These are phyloP conservation scores for Mycena sanguinolenta DNA, from an alignment of 768 basidiomycete genomes.

Conservation along the genomic window DNA sequence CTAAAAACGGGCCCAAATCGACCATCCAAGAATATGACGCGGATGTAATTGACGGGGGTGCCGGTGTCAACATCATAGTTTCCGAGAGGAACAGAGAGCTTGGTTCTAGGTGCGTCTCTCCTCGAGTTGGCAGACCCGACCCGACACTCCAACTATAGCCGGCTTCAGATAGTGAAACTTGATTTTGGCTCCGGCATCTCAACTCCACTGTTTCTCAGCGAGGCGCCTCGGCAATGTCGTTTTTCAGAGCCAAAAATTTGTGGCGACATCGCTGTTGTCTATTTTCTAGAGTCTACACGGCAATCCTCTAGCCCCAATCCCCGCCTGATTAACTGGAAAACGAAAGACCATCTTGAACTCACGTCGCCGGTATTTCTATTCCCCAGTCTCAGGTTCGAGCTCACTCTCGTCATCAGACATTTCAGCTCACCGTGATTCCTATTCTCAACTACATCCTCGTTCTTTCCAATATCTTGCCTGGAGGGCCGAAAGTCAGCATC, in stretches of 20 bases:
- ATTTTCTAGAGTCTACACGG: no score
- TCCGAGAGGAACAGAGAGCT: no score
- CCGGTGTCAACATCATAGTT: conserved; percentile 19
- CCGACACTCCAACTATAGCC: not conserved
- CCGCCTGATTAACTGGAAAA: conserved; percentile 21
- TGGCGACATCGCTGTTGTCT: conserved; percentile 1
- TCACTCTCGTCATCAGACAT: not conserved
- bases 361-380: no score
- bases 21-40: not conserved
- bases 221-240: not conserved
- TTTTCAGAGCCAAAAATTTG: conserved; percentile 5
- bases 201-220: not conserved
- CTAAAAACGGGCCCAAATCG: not conserved
- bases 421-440: conserved; percentile 3
- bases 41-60: conserved; percentile 19
- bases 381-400: no score
- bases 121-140: no score
- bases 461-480: no score
- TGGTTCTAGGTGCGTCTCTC: conserved; percentile 3
- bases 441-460: no score
- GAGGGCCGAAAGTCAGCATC: not conserved
- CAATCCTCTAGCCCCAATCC: no score
- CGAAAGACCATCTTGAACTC: not conserved
- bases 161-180: conserved; percentile 16
- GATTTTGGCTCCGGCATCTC: conserved; percentile 22